phyloP scores from a whole-genome alignment of 1,284 basidiomycete species.

The Pterulicium gracile region DNA sequence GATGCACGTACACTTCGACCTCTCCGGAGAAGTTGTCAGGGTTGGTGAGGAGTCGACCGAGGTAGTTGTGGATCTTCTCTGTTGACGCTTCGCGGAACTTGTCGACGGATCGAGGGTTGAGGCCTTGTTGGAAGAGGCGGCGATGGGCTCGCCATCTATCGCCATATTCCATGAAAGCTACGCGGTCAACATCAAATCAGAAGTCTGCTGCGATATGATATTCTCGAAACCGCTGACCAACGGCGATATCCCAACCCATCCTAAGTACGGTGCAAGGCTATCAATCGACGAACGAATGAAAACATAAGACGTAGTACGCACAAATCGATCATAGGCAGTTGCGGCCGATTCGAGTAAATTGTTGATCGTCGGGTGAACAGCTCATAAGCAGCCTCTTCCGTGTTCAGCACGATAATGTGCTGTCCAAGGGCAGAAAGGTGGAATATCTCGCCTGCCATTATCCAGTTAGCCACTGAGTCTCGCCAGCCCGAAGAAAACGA shows the following conservation, averaged over 20 bases:
- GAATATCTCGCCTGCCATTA: conserved; percentile 19
- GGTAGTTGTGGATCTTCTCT: background rate
- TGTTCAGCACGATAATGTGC: conserved; percentile 21
- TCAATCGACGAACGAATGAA: background rate
- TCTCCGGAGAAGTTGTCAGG: conserved; percentile 6
- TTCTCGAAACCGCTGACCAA: conserved; percentile 12
- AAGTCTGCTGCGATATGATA: conserved; percentile 9
- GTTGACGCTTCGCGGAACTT: background rate
- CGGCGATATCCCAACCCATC: conserved; percentile 23
- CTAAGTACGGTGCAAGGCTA: conserved; percentile 9
- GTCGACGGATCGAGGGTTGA: conserved; percentile 4
- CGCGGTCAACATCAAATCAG: background rate
- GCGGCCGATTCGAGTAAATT: conserved; percentile 21
- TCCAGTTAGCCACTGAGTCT: background rate
- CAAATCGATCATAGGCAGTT: conserved; percentile 16
- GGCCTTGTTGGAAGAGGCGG: conserved; percentile 7
- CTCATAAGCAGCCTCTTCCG: conserved; percentile 18
- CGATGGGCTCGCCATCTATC: conserved; percentile 7
- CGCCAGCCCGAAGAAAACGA: background rate
- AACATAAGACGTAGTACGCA: conserved; percentile 1
- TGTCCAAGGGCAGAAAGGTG: conserved; percentile 18
- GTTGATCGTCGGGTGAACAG: conserved; percentile 21
- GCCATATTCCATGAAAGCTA: background rate
- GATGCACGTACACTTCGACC: conserved; percentile 4
- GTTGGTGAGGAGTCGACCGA: conserved; percentile 3